These are phyloP conservation scores for Leccinum insolens DNA, from an alignment of 1,284 basidiomycete genomes.

Conservation along the genomic window DNA sequence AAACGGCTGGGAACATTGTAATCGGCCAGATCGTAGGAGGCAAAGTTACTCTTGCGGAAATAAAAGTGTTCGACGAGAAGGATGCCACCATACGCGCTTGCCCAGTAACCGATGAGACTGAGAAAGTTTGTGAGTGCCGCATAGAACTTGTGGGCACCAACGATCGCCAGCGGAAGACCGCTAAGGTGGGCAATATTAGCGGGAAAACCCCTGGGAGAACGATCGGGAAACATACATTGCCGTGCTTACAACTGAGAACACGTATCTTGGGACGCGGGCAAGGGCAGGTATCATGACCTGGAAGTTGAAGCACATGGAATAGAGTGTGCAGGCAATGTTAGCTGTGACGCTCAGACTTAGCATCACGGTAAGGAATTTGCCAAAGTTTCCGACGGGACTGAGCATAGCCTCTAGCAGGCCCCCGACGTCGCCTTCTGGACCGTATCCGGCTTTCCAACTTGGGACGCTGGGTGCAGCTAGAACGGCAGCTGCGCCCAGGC, in stretches of 20 bases:
- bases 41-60: slow-evolving; percentile 56
- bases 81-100: slow-evolving; percentile 58
- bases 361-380: slow-evolving; percentile 86
- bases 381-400: slow-evolving; percentile 70
- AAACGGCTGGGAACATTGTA: slow-evolving; percentile 61
- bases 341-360: slow-evolving; percentile 80
- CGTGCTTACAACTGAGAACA: slow-evolving; percentile 82
- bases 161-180: slow-evolving; percentile 62
- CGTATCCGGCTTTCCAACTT: slow-evolving; percentile 68
- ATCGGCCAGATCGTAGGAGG: slow-evolving; percentile 49
- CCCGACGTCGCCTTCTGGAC: slow-evolving; percentile 60
- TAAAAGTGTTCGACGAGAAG: slow-evolving; percentile 66
- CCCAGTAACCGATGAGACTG: slow-evolving; percentile 77
- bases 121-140: slow-evolving; percentile 68
- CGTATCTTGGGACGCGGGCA: slow-evolving; percentile 76
- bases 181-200: slow-evolving; percentile 25
- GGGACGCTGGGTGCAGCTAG: slow-evolving; percentile 64
- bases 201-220: not conserved
- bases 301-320: slow-evolving; percentile 82
- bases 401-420: slow-evolving; percentile 81
- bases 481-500: slow-evolving; percentile 74
- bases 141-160: slow-evolving; percentile 70
- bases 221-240: slow-evolving; percentile 61
- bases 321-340: slow-evolving; percentile 86
- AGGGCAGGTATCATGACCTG: slow-evolving; percentile 78